Percentiles rank a stretch among this genome's conserved stretches.
Evolutionary conservation across 169 alveolate genomes (phyloP).

Genomic region (Plasmodium cynomolgi): DNA sequence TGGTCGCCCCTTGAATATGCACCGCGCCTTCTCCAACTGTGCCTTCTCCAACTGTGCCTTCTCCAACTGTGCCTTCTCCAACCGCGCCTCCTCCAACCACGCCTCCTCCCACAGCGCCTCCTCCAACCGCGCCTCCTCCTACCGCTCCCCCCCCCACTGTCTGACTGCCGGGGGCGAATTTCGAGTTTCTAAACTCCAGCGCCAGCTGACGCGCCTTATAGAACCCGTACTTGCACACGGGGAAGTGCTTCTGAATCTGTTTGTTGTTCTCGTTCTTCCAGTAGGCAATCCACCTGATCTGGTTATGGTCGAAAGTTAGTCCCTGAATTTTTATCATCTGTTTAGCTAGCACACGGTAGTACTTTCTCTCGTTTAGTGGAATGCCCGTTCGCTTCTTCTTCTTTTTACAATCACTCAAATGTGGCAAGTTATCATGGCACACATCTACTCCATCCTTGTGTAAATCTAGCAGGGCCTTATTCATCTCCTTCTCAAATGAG

Average conservation of each 20-base stretch:
- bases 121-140: not conserved
- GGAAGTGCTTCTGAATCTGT: slow-evolving; percentile 84
- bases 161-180: not conserved
- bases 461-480: slow-evolving; percentile 5
- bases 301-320: slow-evolving; percentile 84
- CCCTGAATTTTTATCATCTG: slow-evolving; percentile 81
- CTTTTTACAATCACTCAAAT: slow-evolving; percentile 9
- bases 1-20: not conserved
- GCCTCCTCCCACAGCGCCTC: not conserved
- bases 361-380: slow-evolving; percentile 80
- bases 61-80: not conserved
- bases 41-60: not conserved
- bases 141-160: not conserved
- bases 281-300: slow-evolving; percentile 85
- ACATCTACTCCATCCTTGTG: not conserved
- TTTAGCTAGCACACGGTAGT: slow-evolving; percentile 77
- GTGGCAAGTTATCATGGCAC: not conserved
- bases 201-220: slow-evolving; percentile 81
- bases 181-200: slow-evolving; percentile 75
- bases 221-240: slow-evolving; percentile 82
- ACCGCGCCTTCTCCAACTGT: not conserved
- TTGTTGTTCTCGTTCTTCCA: slow-evolving; percentile 84
- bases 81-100: not conserved
- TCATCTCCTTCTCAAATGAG: not conserved
- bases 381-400: slow-evolving; percentile 78